Percentiles rank a stretch among this genome's conserved stretches.
phyloP scores from a whole-genome alignment of 768 basidiomycete genomes.

The Suillus paluster region DNA sequence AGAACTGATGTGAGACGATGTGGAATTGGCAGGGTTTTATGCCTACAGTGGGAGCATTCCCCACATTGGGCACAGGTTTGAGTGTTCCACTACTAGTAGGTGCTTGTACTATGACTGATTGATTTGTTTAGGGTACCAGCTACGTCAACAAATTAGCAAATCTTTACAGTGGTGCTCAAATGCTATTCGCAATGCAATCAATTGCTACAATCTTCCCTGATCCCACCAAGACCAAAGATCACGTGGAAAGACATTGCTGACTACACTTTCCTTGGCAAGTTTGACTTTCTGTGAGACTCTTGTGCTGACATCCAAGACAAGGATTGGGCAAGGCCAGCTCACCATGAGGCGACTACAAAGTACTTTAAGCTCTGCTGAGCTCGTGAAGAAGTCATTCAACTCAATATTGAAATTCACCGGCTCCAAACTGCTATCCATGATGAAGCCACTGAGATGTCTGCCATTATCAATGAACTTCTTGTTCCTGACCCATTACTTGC shows the following conservation, averaged over 20 bases:
- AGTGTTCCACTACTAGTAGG: too few relatives aligned
- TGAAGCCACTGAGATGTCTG: conserved; percentile 18
- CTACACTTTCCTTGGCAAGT: conserved; percentile 22
- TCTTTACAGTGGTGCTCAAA: conserved; percentile 26
- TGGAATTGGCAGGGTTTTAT: too few relatives aligned
- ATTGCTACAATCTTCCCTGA: conserved; percentile 29
- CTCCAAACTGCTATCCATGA: conserved; percentile 21
- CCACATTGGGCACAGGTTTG: conserved; percentile 26
- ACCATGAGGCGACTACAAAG: conserved; percentile 24
- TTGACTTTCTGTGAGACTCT: conserved; percentile 17
- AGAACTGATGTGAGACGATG: too few relatives aligned
- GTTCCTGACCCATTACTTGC: conserved; percentile 3
- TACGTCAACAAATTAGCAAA: conserved; percentile 36
- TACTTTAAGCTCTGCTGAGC: conserved; percentile 30
- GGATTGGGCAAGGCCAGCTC: conserved; percentile 13
- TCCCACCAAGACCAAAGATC: conserved; percentile 19
- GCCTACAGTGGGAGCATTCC: too few relatives aligned
- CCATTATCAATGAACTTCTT: conserved; percentile 1
- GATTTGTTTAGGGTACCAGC: conserved; percentile 31
- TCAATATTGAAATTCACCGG: conserved; percentile 29
- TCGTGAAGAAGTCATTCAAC: conserved; percentile 27
- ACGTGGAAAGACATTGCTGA: conserved; percentile 19
- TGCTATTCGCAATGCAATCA: conserved; percentile 31
- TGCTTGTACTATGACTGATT: too few relatives aligned
- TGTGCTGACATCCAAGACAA: background rate